Base-by-base conservation (phyloP, 306 rosid species). In the Dalbergia oliveri region DNA sequence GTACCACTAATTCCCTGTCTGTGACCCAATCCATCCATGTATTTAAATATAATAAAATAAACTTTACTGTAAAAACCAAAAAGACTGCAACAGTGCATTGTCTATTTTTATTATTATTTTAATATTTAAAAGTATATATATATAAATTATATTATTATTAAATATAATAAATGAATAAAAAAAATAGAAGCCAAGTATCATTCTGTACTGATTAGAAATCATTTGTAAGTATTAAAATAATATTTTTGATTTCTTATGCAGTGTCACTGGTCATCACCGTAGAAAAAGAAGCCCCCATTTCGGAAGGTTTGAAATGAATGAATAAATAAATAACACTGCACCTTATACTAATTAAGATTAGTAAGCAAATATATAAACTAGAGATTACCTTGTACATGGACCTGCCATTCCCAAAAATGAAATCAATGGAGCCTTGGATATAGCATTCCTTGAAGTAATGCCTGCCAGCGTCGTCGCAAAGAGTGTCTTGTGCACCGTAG, bases 381-480 rank as follows among this genome's bases (percentile, higher is more conserved):
- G 5, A 15, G 31, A 26, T 26, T 76, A 92, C 98, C 88, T 94
- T 94, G 85, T 92, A 94, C 90, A 94, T 90, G 84, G 98, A 94
- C 26, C 97, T 90, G 19, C 92, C 98, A 79, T 94, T 94, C 1
- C 98, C 98, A 39, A 94, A 94, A 44, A 94, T 92, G 90, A 94
- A 92, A 84, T 94, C 98, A 11, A 92, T 92, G 73, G 98, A 92
- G 0, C 98, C 98, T 49, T 94, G 87, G 16, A 94, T 92, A 69
- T 91, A 91, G 75, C 98, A 94, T 31, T 94, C 92, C 87, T 92
- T 94, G 92, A 94, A 94, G 84, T 94, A 94, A 82, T 92, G 98
- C 33, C 98, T 87, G 31, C 98, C 98, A 0, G 94, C 94, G n/a
- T 94, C 98, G 82, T 94, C 98, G 21, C 94, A 89, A 0, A 94